A percentile compares a stretch with the other conserved stretches of the same genome.
Conservation (phyloP, 2,329 filamentous ascomycete genomes). For the Arthrobotrys pseudoclavata region DNA sequence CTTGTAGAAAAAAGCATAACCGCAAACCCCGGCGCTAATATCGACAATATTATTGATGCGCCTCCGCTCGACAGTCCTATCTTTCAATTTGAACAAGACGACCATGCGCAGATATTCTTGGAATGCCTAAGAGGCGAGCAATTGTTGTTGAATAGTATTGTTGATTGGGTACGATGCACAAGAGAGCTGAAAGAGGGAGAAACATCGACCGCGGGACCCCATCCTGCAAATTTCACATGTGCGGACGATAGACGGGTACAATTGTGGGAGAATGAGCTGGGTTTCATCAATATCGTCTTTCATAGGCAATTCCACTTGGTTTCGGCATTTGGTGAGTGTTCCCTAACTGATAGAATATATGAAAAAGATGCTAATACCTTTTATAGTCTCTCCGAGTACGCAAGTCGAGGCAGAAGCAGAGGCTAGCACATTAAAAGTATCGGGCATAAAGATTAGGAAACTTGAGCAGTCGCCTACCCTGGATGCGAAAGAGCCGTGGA, state of each 20-base stretch:
- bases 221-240: constrained; percentile 50
- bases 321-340: constrained; percentile 47
- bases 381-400: constrained; percentile 44
- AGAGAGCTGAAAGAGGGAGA: constrained; percentile 41
- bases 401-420: constrained; percentile 51
- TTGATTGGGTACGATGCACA: constrained; percentile 50
- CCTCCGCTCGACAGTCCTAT: constrained; percentile 50
- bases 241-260: constrained; percentile 47
- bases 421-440: constrained; percentile 36
- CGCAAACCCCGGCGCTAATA: constrained; percentile 27
- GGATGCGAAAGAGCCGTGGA: constrained; percentile 54
- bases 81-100: constrained; percentile 55
- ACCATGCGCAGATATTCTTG: constrained; percentile 53
- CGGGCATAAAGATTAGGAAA: constrained; percentile 53
- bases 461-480: constrained; percentile 49
- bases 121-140: constrained; percentile 53
- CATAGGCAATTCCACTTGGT: constrained; percentile 57
- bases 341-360: background rate
- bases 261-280: constrained; percentile 57
- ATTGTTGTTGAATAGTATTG: constrained; percentile 49
- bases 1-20: constrained; percentile 48
- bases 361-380: constrained; percentile 6
- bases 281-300: constrained; percentile 57
- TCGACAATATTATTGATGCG: constrained; percentile 22
- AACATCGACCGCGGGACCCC: constrained; percentile 13